These are phyloP conservation scores for Lichenothelia convexa DNA, from an alignment of 495 filamentous ascomycete genomes.

Conservation along the genomic window DNA sequence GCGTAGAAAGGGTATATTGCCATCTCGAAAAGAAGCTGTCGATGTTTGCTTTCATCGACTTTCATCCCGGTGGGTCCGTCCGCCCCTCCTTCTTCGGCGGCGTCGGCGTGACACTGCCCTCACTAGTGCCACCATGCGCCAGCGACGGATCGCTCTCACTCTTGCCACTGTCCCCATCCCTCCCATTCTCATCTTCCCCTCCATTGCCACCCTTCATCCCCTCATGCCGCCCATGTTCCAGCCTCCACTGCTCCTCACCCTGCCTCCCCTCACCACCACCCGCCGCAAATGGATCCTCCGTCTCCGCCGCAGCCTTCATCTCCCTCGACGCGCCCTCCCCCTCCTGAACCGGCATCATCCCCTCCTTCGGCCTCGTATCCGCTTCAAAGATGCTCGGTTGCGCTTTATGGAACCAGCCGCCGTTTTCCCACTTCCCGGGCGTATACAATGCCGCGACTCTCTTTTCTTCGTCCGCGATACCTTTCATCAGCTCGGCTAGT, in stretches of 20 bases:
- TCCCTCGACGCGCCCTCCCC: too few species aligned
- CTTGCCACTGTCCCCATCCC: too few species aligned
- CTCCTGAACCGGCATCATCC: slow-evolving; percentile 1
- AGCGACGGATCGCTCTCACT: too few species aligned
- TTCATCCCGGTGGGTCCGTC: too few species aligned
- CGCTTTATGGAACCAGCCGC: slow-evolving; percentile 21
- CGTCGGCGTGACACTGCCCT: too few species aligned
- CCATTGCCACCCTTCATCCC: too few species aligned
- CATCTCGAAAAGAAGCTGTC: too few species aligned
- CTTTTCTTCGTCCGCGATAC: slow-evolving; percentile 17
- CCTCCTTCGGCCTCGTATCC: slow-evolving; percentile 10
- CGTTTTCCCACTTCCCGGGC: slow-evolving; percentile 20
- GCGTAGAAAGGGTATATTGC: too few species aligned
- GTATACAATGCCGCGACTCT: slow-evolving; percentile 16
- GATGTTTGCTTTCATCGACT: too few species aligned
- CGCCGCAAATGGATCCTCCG: slow-evolving; percentile 1
- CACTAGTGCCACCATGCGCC: too few species aligned
- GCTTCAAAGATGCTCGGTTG: slow-evolving; percentile 11
- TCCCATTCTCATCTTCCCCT: too few species aligned
- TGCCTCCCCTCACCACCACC: background rate
- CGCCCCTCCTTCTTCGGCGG: too few species aligned
- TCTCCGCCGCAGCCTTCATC: slow-evolving; percentile 1
- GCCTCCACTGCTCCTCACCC: slow-evolving; percentile 1
- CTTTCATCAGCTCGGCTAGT: slow-evolving; percentile 19
- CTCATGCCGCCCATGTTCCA: background rate